Evolutionary conservation across 352 stramenopile species (phyloP).

Genomic region (Phytophthora niederhauseri): DNA sequence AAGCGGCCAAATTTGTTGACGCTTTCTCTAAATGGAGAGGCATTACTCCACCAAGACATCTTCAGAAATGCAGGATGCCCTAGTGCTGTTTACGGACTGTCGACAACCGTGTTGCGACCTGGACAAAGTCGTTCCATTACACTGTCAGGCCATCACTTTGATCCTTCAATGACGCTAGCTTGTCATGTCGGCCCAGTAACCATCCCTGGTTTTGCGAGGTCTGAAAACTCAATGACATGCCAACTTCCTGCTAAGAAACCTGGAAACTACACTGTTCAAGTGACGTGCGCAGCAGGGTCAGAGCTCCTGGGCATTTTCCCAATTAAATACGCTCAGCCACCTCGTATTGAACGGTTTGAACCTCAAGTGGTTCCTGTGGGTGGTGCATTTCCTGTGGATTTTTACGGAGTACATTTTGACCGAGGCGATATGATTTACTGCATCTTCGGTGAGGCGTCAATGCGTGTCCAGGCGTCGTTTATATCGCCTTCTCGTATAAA

Average conservation of each 20-base stretch:
- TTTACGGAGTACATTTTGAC: slow-evolving; percentile 33
- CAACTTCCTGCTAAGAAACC: slow-evolving; percentile 32
- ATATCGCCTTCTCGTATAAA: slow-evolving; percentile 29
- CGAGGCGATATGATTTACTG: slow-evolving; percentile 37
- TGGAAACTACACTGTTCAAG: slow-evolving; percentile 42
- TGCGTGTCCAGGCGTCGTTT: slow-evolving; percentile 23
- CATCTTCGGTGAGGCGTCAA: slow-evolving; percentile 28
- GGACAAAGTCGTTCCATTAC: slow-evolving; percentile 25
- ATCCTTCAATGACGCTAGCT: slow-evolving; percentile 29
- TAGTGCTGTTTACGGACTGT: slow-evolving; percentile 20
- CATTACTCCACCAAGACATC: slow-evolving; percentile 26
- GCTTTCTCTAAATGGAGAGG: slow-evolving; percentile 19
- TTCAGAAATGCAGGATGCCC: slow-evolving; percentile 24
- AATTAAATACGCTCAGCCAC: slow-evolving; percentile 31
- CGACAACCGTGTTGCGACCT: slow-evolving; percentile 15
- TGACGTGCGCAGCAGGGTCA: slow-evolving; percentile 24
- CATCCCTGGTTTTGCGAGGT: slow-evolving; percentile 26
- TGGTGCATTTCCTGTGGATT: slow-evolving; percentile 25
- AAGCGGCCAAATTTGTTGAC: slow-evolving; percentile 13
- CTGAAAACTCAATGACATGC: slow-evolving; percentile 35
- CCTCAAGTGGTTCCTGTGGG: slow-evolving; percentile 29
- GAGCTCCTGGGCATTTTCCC: slow-evolving; percentile 24
- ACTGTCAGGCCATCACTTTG: slow-evolving; percentile 38
- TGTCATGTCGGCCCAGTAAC: slow-evolving; percentile 26
- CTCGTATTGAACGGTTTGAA: slow-evolving; percentile 24